phyloP scores from a whole-genome alignment of 2,329 filamentous ascomycete species.

The Purpureocillium lavendulum region DNA sequence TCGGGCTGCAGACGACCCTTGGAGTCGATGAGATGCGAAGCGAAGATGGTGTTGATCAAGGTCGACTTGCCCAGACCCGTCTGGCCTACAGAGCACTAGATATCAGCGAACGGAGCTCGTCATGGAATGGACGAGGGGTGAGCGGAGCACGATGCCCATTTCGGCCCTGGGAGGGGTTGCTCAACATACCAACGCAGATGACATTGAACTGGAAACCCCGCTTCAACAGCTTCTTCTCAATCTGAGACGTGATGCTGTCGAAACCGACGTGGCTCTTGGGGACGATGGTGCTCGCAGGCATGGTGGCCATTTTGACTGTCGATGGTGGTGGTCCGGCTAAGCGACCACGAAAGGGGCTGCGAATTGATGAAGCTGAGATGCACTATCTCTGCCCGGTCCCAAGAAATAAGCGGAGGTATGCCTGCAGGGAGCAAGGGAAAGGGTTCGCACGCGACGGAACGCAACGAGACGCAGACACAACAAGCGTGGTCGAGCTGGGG shows the following conservation, averaged over 20 bases:
- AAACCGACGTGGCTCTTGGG: conserved; percentile 99
- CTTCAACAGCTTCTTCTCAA: conserved; percentile 99
- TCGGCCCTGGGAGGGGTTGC: conserved; percentile 4
- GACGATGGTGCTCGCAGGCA: conserved; percentile 65
- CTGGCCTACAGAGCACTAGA: conserved; percentile 57
- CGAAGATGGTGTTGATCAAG: conserved; percentile 99
- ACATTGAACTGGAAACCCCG: conserved; percentile 99
- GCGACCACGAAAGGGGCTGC: background rate
- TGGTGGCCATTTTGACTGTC: conserved; percentile 42
- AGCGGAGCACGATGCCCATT: background rate
- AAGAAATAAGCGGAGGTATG: conserved; percentile 23
- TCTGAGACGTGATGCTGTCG: conserved; percentile 99
- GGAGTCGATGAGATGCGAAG: conserved; percentile 97
- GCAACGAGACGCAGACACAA: conserved; percentile 4
- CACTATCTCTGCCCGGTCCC: conserved; percentile 16
- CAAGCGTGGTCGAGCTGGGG: conserved; percentile 1
- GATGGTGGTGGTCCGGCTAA: background rate
- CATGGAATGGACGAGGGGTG: background rate
- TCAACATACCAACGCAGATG: conserved; percentile 94
- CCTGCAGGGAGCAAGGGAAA: conserved; percentile 12
- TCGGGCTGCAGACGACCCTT: conserved; percentile 91
- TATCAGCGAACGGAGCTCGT: conserved; percentile 6
- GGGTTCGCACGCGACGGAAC: conserved; percentile 3
- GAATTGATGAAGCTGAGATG: conserved; percentile 18
- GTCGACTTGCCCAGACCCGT: conserved; percentile 98